phyloP scores from a whole-genome alignment of 805 yeast species.

The Lipomyces sp. region DNA sequence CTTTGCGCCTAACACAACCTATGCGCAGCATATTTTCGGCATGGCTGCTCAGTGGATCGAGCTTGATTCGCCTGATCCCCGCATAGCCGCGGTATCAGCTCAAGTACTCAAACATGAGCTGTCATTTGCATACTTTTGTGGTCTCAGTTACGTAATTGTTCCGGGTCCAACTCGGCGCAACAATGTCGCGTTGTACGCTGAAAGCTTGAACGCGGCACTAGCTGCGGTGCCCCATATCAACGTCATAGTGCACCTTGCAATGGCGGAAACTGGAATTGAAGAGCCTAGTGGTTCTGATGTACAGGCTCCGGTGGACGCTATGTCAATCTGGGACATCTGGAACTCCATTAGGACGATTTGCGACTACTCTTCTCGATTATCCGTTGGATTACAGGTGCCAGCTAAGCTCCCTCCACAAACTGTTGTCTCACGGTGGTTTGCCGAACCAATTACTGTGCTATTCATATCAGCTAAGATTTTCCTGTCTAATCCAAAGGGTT shows the following conservation, averaged over 20 bases:
- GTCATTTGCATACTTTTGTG: constrained; percentile 62
- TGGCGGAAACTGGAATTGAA: constrained; percentile 41
- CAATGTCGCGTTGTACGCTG: constrained; percentile 58
- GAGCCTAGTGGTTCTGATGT: constrained; percentile 1
- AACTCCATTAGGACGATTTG: constrained; percentile 63
- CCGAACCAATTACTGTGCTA: constrained; percentile 67
- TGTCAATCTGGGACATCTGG: constrained; percentile 79
- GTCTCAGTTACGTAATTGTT: constrained; percentile 58
- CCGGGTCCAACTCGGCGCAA: constrained; percentile 68
- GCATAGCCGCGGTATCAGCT: constrained; percentile 57
- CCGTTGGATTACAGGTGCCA: constrained; percentile 79
- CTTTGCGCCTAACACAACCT: constrained; percentile 20
- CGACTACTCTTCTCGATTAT: constrained; percentile 58
- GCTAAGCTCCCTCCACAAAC: constrained; percentile 57
- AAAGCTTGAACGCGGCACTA: constrained; percentile 48
- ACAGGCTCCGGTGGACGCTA: constrained; percentile 45
- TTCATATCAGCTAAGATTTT: constrained; percentile 62
- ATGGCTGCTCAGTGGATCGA: constrained; percentile 73
- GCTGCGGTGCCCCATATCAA: constrained; percentile 36
- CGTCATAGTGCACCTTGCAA: constrained; percentile 38
- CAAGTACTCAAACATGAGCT: constrained; percentile 66
- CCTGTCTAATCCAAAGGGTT: constrained; percentile 61
- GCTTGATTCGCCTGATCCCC: constrained; percentile 57
- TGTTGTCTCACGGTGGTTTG: constrained; percentile 64
- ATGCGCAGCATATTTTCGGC: constrained; percentile 49